Evolutionary conservation across 192 early-diverging fungal species (phyloP).

Genomic region (Linnemannia hyalina): DNA sequence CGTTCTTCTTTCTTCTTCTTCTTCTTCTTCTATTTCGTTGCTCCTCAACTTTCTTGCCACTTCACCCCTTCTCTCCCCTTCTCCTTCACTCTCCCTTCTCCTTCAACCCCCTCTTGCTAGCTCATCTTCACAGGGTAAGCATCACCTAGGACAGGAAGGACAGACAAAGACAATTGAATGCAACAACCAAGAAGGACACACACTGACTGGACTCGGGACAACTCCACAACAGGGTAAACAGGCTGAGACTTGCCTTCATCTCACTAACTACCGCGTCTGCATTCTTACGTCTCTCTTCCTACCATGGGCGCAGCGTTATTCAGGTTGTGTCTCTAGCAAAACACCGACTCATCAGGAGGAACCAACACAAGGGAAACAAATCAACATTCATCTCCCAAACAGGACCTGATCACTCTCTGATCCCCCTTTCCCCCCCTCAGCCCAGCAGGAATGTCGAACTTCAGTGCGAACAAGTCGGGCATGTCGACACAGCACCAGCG

Average conservation of each 20-base stretch:
- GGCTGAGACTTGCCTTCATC: not conserved
- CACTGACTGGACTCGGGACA: not conserved
- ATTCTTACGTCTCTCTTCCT: not conserved
- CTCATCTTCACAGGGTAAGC: constrained; percentile 1
- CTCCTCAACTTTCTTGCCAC: not conserved
- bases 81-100: not conserved
- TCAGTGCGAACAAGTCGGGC: constrained; percentile 30
- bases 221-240: not conserved
- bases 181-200: not conserved
- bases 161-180: not conserved
- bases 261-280: not conserved
- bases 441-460: constrained; percentile 32
- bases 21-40: not conserved
- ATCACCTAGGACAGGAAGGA: not conserved
- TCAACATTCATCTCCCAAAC: not conserved
- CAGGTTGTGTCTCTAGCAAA: not conserved
- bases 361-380: not conserved
- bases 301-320: constrained; percentile 1
- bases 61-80: not conserved
- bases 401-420: not conserved
- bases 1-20: not conserved
- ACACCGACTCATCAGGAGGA: not conserved
- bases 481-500: constrained; percentile 48
- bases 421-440: not conserved
- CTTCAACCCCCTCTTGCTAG: not conserved